phyloP scores from a whole-genome alignment of 331 rosid genomes.

The Telfairia occidentalis region DNA sequence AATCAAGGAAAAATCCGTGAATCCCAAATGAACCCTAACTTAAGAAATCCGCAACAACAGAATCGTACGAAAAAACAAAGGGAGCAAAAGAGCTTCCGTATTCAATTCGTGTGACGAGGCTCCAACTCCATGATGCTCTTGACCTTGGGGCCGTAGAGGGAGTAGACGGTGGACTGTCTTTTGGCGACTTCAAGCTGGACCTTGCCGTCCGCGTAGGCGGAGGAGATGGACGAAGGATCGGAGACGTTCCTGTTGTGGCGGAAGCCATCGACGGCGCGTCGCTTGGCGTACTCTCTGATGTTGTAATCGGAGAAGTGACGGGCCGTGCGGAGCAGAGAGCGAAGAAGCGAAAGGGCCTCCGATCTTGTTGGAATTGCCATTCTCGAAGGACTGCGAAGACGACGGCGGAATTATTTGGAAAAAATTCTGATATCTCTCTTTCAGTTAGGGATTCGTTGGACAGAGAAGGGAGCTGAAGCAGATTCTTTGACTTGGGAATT shows the following conservation, averaged over 20 bases:
- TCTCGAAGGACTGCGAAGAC: not conserved
- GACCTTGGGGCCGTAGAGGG: constrained; percentile 43
- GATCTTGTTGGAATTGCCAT: constrained; percentile 31
- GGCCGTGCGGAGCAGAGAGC: constrained; percentile 47
- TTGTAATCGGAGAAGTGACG: constrained; percentile 62
- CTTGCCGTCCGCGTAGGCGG: constrained; percentile 40
- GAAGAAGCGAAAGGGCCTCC: constrained; percentile 37
- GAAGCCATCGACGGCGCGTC: constrained; percentile 54
- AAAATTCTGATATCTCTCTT: not conserved
- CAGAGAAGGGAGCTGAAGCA: no score
- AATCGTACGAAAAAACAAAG: not conserved
- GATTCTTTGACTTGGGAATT: no score
- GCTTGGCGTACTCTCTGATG: constrained; percentile 67
- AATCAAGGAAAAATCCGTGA: not conserved
- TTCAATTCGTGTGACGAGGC: not conserved
- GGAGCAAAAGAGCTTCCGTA: not conserved
- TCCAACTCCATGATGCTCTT: constrained; percentile 83
- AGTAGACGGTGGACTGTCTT: constrained; percentile 48
- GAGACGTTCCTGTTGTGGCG: constrained; percentile 40
- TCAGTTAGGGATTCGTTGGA: not conserved
- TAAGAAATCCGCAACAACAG: not conserved
- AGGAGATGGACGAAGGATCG: constrained; percentile 24
- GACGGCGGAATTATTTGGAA: not conserved
- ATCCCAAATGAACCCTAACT: not conserved
- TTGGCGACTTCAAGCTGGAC: constrained; percentile 44